Base-by-base conservation (phyloP, 202 grass and related monocot genomes). In the Panicum virgatum region DNA sequence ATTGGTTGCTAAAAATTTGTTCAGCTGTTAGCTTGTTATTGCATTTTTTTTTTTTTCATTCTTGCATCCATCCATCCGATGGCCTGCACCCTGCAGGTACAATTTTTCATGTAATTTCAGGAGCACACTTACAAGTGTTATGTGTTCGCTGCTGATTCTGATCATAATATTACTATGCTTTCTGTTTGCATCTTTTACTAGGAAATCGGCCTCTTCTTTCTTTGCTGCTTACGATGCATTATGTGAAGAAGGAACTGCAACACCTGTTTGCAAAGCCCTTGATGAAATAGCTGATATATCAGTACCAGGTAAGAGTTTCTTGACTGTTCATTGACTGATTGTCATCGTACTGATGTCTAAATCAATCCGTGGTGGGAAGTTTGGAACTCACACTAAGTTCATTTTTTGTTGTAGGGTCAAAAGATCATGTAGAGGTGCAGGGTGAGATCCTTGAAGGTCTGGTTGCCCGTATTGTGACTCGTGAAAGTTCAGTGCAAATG, bases 361-460 rank as follows among this genome's bases (percentile, higher is more conserved):
- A 74, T 19, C 52, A 57, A 46, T 42, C 59, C 56, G 7, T 73
- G n/a, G 44, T 73, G 3, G 9, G 54, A 58, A 58, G 9, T 26
- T 58, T 12, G 13, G 9, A 71, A 22, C 46, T 70, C 15, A 71
- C 19, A 12, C 3, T 72, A 65, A 23, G 12, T 67, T 61, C 9
- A 36, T 77, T 72, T n/a, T n/a, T 66, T 72, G 14, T 67, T 89
- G 9, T 83, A 98, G 92, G 89, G 18, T 93, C 96, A 42, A 96
- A 96, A 89, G 92, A 96, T 90, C 96, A 98, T 74, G 85, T 93
- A 68, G 68, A 90, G 61, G 89, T 95, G 56, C 96, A 98, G 75
- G 96, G 96, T 78, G 96, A 98, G 85, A 96, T 98, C 47, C 83
- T 98, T 75, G 96, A 98, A 91, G 96, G 96, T 80, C 82, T 98